A percentile compares a stretch with the other conserved stretches of the same genome.
Evolutionary conservation across 768 basidiomycete species (phyloP).

Genomic region (Chlorophyllum brunneum): DNA sequence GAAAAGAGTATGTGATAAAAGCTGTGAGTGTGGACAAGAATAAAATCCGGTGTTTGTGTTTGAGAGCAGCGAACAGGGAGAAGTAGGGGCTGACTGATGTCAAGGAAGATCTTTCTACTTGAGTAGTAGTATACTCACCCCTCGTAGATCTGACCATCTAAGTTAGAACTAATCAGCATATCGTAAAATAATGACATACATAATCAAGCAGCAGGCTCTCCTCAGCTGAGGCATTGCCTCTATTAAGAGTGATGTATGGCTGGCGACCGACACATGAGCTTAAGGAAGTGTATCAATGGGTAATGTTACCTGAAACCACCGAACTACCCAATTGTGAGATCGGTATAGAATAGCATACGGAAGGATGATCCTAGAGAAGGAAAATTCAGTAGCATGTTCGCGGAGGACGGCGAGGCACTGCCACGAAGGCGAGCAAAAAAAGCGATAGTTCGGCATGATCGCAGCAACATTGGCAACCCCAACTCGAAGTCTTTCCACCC

Average conservation of each 20-base stretch:
- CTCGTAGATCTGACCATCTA: conserved; percentile 32
- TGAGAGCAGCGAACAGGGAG: conserved; percentile 40
- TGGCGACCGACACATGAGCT: conserved; percentile 24
- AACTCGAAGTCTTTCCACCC: too few species aligned
- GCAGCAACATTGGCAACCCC: too few species aligned
- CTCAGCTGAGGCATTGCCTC: conserved; percentile 49
- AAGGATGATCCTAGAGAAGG: conserved; percentile 34
- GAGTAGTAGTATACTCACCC: conserved; percentile 28
- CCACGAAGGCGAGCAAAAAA: neutral
- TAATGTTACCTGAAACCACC: conserved; percentile 52
- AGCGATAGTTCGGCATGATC: neutral
- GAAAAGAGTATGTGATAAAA: conserved; percentile 41
- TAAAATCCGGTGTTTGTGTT: conserved; percentile 52
- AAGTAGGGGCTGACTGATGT: conserved; percentile 36
- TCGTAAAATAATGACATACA: conserved; percentile 29
- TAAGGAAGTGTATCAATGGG: neutral
- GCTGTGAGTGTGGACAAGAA: conserved; percentile 49
- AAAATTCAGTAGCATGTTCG: neutral
- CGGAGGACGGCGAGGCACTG: neutral
- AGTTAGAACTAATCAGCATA: neutral
- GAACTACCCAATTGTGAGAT: conserved; percentile 48
- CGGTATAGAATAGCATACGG: conserved; percentile 50
- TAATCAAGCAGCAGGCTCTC: conserved; percentile 67
- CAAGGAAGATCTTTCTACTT: neutral
- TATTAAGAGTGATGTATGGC: conserved; percentile 60